A percentile compares a stretch with the other conserved stretches of the same genome.
Conservation (phyloP, 2,329 filamentous ascomycete genomes). For the Chrysosporium queenslandicum region DNA sequence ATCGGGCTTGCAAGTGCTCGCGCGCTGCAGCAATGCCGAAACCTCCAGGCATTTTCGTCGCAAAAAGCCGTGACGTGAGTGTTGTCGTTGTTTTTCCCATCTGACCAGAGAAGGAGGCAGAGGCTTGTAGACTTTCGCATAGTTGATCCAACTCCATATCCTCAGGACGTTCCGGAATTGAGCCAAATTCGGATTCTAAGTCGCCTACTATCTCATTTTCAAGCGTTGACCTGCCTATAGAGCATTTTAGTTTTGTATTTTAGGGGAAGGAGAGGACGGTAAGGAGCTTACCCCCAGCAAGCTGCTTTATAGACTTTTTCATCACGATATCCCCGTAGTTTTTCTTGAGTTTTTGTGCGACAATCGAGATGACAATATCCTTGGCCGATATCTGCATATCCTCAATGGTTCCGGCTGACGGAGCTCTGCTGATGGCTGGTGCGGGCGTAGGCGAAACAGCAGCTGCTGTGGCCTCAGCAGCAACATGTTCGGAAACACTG, state of each 20-base stretch:
- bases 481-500: neutral
- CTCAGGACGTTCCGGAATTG: slow-evolving; percentile 33
- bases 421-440: neutral
- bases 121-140: slow-evolving; percentile 22
- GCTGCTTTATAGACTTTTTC: slow-evolving; percentile 27
- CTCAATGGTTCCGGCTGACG: neutral
- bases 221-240: slow-evolving; percentile 34
- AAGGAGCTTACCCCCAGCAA: slow-evolving; percentile 23
- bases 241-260: slow-evolving; percentile 1
- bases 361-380: slow-evolving; percentile 23
- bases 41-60: slow-evolving; percentile 25
- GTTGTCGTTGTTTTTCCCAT: slow-evolving; percentile 25
- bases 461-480: neutral
- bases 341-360: slow-evolving; percentile 27
- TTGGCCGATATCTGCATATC: slow-evolving; percentile 17
- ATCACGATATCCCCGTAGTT: slow-evolving; percentile 20
- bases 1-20: slow-evolving; percentile 21
- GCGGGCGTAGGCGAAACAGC: neutral
- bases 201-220: slow-evolving; percentile 40
- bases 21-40: slow-evolving; percentile 21
- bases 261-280: too few relatives aligned
- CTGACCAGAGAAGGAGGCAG: slow-evolving; percentile 22
- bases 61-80: slow-evolving; percentile 25
- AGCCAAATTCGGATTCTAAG: slow-evolving; percentile 34
- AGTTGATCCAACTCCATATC: slow-evolving; percentile 31